Base-by-base conservation (phyloP, 1,284 basidiomycete species). In the Boletus mariae region DNA sequence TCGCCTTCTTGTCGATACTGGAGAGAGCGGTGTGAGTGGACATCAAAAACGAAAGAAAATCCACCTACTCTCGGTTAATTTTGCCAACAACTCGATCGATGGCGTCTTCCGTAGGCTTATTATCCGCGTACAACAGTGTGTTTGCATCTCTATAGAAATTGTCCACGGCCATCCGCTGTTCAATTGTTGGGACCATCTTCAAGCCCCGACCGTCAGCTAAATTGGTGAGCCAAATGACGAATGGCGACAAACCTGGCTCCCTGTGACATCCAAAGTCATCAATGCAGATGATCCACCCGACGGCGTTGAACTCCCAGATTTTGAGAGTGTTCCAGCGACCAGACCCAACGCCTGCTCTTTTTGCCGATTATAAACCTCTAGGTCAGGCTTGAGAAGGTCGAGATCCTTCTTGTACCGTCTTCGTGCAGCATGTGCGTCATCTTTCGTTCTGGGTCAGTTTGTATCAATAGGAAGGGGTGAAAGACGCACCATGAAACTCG, bases 41-140 rank as follows among this genome's bases (percentile, higher is more conserved):
- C 42, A 10, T 9, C 54, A 28, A 53, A 48, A 28, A 12, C 0
- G 23, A 17, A n/a, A 10, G 47, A 35, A n/a, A 29, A 4, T 49
- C 20, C 10, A 85, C 92, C 59, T 71, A 92, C 94, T 98, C 96
- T 71, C 82, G 78, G 68, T 98, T 99, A 63, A 99, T 86, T 73
- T 98, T 96, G 54, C 80, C 75, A 20, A 97, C 85, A 15, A 99
- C 89, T 23, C 92, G 77, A 71, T 99, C 97, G 57, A 99, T 90
- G 4, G 94, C 94, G 44, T 96, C 94, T 63, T 99, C 95, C 34
- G 80, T 84, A 1, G 96, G 97, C 65, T 93, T 94, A 75, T 85
- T 94, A 68, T 98, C 93, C 1, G 92, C 96, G 66, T 98, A 98
- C 13, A 92, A 78, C 42, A 97, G 75, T 11, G 87, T 91, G 61